Evolutionary conservation across 495 filamentous ascomycete species (phyloP).

Genomic region (Sphaerosporella brunnea): DNA sequence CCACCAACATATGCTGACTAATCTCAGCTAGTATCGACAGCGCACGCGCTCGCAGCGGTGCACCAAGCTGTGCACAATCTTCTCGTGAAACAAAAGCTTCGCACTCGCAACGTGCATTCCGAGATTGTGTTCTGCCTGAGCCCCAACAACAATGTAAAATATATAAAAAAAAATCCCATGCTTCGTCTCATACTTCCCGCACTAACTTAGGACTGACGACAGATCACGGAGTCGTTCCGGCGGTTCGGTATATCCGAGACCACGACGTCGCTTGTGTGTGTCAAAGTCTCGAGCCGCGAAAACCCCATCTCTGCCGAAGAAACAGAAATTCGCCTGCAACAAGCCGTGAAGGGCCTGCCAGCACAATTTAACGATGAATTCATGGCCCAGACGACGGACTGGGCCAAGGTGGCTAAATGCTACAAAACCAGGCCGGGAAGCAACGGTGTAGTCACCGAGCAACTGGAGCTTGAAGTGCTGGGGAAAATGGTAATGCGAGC

Average conservation of each 20-base stretch:
- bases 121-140: slow-evolving; percentile 76
- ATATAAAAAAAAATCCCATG: too few species aligned
- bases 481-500: slow-evolving; percentile 59
- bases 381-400: slow-evolving; percentile 41
- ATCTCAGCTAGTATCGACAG: slow-evolving; percentile 43
- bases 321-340: slow-evolving; percentile 44
- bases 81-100: slow-evolving; percentile 38
- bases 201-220: not conserved
- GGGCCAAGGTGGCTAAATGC: slow-evolving; percentile 54
- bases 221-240: slow-evolving; percentile 85
- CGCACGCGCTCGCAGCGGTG: slow-evolving; percentile 56
- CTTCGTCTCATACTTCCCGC: too few species aligned
- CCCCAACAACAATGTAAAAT: slow-evolving; percentile 77
- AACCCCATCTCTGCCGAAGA: slow-evolving; percentile 32
- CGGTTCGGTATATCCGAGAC: slow-evolving; percentile 60
- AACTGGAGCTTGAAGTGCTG: slow-evolving; percentile 39
- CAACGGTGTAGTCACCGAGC: slow-evolving; percentile 24
- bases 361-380: slow-evolving; percentile 45
- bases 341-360: slow-evolving; percentile 43
- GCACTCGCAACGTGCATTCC: slow-evolving; percentile 77
- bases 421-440: slow-evolving; percentile 53
- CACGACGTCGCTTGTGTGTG: slow-evolving; percentile 50
- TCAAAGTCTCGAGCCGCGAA: slow-evolving; percentile 44
- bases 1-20: not conserved
- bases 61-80: slow-evolving; percentile 60